These are phyloP conservation scores for Trichoderma gamsii DNA, from an alignment of 495 filamentous ascomycete genomes.

Conservation along the genomic window DNA sequence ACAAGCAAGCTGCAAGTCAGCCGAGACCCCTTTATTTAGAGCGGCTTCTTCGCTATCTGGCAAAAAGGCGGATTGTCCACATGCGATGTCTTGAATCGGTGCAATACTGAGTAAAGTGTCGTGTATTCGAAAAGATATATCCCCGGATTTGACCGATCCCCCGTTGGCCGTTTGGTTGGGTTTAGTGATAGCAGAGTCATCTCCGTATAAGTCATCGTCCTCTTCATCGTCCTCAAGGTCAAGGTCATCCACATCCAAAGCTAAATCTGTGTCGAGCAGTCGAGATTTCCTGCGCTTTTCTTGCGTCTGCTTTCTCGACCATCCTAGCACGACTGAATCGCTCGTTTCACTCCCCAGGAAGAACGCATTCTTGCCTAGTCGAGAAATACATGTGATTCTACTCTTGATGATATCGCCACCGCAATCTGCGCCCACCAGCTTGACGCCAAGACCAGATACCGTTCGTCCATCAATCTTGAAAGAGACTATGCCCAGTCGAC, in stretches of 20 bases:
- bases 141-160: slow-evolving; percentile 41
- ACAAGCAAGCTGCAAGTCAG: slow-evolving; percentile 64
- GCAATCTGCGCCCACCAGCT: slow-evolving; percentile 50
- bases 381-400: slow-evolving; percentile 61
- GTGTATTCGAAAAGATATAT: slow-evolving; percentile 67
- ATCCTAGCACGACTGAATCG: slow-evolving; percentile 78
- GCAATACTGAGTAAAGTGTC: slow-evolving; percentile 72
- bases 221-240: slow-evolving; percentile 49
- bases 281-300: slow-evolving; percentile 46
- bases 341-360: slow-evolving; percentile 81
- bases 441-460: slow-evolving; percentile 75
- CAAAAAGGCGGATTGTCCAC: slow-evolving; percentile 47
- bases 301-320: slow-evolving; percentile 55
- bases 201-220: slow-evolving; percentile 60
- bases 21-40: slow-evolving; percentile 37
- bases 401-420: slow-evolving; percentile 57
- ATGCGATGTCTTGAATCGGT: slow-evolving; percentile 64
- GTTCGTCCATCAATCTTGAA: slow-evolving; percentile 91
- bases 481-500: slow-evolving; percentile 65
- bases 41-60: slow-evolving; percentile 39
- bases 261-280: slow-evolving; percentile 42
- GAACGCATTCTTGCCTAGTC: slow-evolving; percentile 61
- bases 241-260: slow-evolving; percentile 48
- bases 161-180: slow-evolving; percentile 26
- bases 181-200: slow-evolving; percentile 45